Conservation (phyloP, 2,329 filamentous ascomycete species). For the Pezicula radicicola region DNA sequence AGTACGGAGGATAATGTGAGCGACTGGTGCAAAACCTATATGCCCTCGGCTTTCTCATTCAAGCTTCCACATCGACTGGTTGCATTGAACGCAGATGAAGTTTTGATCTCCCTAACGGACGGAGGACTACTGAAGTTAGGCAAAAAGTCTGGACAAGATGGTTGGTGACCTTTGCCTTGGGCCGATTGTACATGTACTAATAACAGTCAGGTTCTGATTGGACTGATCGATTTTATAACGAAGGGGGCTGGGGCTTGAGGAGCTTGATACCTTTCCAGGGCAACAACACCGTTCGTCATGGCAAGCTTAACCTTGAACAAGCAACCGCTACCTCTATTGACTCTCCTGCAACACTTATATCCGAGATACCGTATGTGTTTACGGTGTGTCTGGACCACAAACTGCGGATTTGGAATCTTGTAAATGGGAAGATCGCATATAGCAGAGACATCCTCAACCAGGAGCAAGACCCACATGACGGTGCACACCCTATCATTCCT, state of each 20-base stretch:
- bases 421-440: conserved; percentile 73
- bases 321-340: conserved; percentile 64
- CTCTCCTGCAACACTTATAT: conserved; percentile 41
- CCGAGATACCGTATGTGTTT: conserved; percentile 58
- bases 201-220: conserved; percentile 40
- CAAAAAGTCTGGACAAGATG: conserved; percentile 50
- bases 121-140: conserved; percentile 72
- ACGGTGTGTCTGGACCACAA: conserved; percentile 88
- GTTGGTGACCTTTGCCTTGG: conserved; percentile 26
- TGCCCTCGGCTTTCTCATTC: conserved; percentile 71
- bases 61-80: conserved; percentile 79
- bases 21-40: conserved; percentile 73
- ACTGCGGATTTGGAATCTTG: conserved; percentile 84
- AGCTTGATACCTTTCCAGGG: conserved; percentile 66
- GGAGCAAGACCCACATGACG: conserved; percentile 62
- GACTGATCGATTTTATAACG: conserved; percentile 72
- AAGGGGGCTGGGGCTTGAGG: conserved; percentile 68
- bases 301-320: conserved; percentile 62
- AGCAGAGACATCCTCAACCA: conserved; percentile 76
- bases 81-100: conserved; percentile 67
- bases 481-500: conserved; percentile 73
- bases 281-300: conserved; percentile 60
- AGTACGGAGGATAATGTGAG: conserved; percentile 71
- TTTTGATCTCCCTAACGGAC: conserved; percentile 80
- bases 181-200: conserved; percentile 6